Evolutionary conservation across 2,329 filamentous ascomycete genomes (phyloP).

Genomic region (Aspergillus thermomutatus): DNA sequence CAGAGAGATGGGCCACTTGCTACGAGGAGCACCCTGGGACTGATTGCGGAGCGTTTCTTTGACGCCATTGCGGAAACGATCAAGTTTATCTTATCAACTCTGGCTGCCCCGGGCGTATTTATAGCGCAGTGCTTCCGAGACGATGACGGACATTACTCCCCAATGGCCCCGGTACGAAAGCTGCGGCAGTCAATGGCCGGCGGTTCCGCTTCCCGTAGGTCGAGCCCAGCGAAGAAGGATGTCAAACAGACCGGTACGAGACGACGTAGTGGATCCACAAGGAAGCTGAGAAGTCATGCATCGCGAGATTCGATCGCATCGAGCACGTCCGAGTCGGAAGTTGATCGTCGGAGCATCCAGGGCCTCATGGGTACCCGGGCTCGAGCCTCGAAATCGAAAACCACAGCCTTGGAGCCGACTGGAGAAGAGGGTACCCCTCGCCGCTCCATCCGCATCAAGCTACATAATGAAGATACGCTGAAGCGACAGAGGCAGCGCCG

Average conservation of each 20-base stretch:
- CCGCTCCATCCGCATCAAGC: constrained; percentile 85
- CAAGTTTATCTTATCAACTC: constrained; percentile 71
- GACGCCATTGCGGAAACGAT: constrained; percentile 71
- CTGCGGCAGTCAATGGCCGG: constrained; percentile 43
- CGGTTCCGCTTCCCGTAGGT: constrained; percentile 17
- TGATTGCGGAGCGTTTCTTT: constrained; percentile 66
- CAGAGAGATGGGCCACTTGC: constrained; percentile 35
- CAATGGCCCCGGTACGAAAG: constrained; percentile 68
- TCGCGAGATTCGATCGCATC: constrained; percentile 47
- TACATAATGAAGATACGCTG: constrained; percentile 73
- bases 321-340: constrained; percentile 55
- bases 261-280: constrained; percentile 27
- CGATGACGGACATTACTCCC: constrained; percentile 72
- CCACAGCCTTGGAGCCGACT: constrained; percentile 17
- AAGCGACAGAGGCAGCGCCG: constrained; percentile 60
- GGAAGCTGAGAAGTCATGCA: constrained; percentile 28
- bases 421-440: constrained; percentile 66
- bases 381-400: constrained; percentile 27
- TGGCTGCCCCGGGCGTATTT: constrained; percentile 78
- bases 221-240: constrained; percentile 20
- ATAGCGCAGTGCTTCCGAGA: constrained; percentile 80
- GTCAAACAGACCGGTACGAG: constrained; percentile 23
- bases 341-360: constrained; percentile 33
- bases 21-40: constrained; percentile 41
- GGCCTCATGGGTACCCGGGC: constrained; percentile 20